Evolutionary conservation across 371 early-diverging fungal genomes (phyloP).

Genomic region (Mucor lusitanicus): DNA sequence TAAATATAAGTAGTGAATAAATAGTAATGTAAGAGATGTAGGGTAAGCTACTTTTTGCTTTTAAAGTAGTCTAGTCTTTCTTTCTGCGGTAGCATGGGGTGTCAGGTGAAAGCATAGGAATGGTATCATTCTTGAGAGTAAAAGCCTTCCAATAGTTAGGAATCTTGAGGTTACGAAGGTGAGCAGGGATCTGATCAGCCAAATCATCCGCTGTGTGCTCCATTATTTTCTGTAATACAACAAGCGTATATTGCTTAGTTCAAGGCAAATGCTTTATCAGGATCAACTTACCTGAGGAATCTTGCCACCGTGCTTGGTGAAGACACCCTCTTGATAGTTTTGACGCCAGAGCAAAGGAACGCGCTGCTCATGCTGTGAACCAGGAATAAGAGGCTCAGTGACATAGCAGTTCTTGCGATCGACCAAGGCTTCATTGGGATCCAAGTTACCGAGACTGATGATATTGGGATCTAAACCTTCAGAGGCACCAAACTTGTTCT

Average conservation of each 20-base stretch:
- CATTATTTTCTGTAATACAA: constrained; percentile 13
- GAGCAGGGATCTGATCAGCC: constrained; percentile 29
- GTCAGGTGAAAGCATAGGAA: constrained; percentile 36
- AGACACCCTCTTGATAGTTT: constrained; percentile 20
- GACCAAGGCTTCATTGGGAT: constrained; percentile 24
- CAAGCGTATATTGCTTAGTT: not conserved
- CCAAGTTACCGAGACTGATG: constrained; percentile 45
- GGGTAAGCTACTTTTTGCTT: not conserved
- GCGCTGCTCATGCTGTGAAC: not conserved
- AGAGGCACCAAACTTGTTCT: constrained; percentile 41
- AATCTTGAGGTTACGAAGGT: constrained; percentile 33
- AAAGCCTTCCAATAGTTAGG: constrained; percentile 44
- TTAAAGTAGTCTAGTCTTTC: not conserved
- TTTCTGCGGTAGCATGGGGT: constrained; percentile 7
- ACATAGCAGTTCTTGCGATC: constrained; percentile 45
- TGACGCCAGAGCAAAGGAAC: constrained; percentile 42
- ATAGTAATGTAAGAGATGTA: not conserved
- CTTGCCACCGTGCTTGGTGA: constrained; percentile 25
- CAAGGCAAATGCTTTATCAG: not conserved
- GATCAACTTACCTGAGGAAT: constrained; percentile 26
- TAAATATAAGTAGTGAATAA: not conserved
- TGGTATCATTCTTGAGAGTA: constrained; percentile 32
- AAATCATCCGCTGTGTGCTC: constrained; percentile 24
- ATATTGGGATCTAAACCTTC: constrained; percentile 38
- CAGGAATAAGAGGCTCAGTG: constrained; percentile 30